These are phyloP conservation scores for Flaveria linearis DNA, from an alignment of 129 eudicot genomes.

Conservation along the genomic window DNA sequence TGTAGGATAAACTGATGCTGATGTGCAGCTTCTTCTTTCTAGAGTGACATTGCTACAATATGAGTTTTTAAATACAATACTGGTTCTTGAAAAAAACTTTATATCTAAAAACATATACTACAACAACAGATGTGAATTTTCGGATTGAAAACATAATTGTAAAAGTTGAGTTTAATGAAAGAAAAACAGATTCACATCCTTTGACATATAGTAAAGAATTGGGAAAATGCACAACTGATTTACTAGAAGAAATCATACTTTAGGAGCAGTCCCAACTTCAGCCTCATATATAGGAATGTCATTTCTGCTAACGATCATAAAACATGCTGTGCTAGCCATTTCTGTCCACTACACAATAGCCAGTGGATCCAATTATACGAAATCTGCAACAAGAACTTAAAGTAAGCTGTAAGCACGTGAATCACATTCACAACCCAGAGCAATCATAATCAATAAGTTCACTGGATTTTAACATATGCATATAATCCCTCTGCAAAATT, in stretches of 20 bases:
- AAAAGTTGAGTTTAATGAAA: not conserved
- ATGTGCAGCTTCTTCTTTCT: constrained; percentile 98
- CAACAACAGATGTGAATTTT: not conserved
- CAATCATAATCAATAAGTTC: not conserved
- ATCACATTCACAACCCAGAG: not conserved
- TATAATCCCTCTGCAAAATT: constrained; percentile 7
- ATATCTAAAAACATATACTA: not conserved
- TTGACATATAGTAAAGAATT: not conserved
- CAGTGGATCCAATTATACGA: not conserved
- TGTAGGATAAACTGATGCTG: constrained; percentile 94
- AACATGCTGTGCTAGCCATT: constrained; percentile 97
- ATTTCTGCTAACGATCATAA: constrained; percentile 91
- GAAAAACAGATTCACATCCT: not conserved
- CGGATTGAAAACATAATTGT: not conserved
- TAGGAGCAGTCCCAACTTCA: constrained; percentile 90
- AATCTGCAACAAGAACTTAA: constrained; percentile 18
- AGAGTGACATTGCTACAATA: constrained; percentile 23
- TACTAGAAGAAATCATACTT: constrained; percentile 50
- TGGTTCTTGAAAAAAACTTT: not conserved
- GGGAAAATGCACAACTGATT: not conserved
- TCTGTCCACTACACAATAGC: constrained; percentile 16
- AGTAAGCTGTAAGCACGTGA: not conserved
- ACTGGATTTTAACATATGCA: not conserved
- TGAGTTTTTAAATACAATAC: not conserved
- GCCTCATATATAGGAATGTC: constrained; percentile 99